Percentiles rank a stretch among this genome's conserved stretches.
Conservation (phyloP, 1,284 basidiomycete species). For the Porodaedalea pini region DNA sequence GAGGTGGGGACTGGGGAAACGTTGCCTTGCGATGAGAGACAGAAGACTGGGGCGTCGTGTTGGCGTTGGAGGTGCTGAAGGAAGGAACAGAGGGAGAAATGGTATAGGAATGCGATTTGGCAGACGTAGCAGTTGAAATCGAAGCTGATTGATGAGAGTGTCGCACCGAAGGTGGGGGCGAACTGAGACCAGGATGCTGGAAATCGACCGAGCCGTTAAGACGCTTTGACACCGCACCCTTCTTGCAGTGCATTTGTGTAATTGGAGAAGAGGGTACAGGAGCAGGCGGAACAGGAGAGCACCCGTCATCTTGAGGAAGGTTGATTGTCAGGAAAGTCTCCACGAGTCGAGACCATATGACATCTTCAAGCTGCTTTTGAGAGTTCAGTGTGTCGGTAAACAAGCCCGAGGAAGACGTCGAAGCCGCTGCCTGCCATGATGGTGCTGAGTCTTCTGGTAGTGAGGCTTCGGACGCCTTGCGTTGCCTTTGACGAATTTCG, state of each 20-base stretch:
- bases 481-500: constrained; percentile 6
- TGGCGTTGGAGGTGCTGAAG: not conserved
- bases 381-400: constrained; percentile 48
- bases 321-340: constrained; percentile 71
- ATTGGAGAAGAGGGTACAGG: not conserved
- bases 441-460: constrained; percentile 4
- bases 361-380: constrained; percentile 62
- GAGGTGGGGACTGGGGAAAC: constrained; percentile 21
- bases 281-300: not conserved
- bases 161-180: not conserved
- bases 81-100: not conserved
- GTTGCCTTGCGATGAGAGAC: constrained; percentile 7
- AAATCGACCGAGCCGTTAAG: constrained; percentile 1
- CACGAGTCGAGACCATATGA: constrained; percentile 70
- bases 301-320: constrained; percentile 29
- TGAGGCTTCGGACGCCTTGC: constrained; percentile 1
- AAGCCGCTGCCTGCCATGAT: constrained; percentile 17
- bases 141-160: constrained; percentile 11
- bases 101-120: not conserved
- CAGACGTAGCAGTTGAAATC: not conserved
- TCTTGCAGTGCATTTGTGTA: not conserved
- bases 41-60: not conserved
- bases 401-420: constrained; percentile 28
- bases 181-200: not conserved
- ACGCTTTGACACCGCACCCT: not conserved